Base-by-base conservation (phyloP, 805 yeast genomes). In the Ogataea allantospora region DNA sequence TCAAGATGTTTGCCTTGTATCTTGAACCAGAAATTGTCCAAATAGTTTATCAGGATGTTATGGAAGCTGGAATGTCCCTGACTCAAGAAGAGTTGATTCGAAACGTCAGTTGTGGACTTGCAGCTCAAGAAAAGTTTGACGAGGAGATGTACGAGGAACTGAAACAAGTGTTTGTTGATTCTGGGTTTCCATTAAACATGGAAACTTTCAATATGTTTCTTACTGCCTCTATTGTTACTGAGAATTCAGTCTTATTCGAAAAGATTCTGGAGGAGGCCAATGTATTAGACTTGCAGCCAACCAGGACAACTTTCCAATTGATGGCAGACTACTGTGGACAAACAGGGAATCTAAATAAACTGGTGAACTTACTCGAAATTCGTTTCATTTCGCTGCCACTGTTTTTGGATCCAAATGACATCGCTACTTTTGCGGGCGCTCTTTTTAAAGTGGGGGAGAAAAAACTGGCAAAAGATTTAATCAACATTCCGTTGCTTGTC, bases 341-440 rank as follows among this genome's bases (percentile, higher is more conserved):
- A 11, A 34, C 25, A 2, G 25, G 29, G 7, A 54, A 58, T 30
- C 16, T 43, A 3, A 34, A 33, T 16, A 34, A 22, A 13, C 38
- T 55, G 40, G 22, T 54, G 17, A 55, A 46, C 20, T 23, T 53
- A 13, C 39, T 54, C 38, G 51, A 55, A 27, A 33, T 53, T 8
- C 39, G 54, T n/a, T 29, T 51, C 6, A 16, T 39, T n/a, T 20
- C 36, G 4, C 34, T 43, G 10, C 43, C 46, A 15, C 44, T 37
- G 14, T 40, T 37, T 4, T 27, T 53, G 23, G 44, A 44, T 25
- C 20, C 28, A 2, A 20, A 35, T 12, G 60, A 51, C 25, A 34
- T 44, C 6, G 22, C 41, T 11, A 31, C 33, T n/a, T 24, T 50
- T 6, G 33, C 53, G 14, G 36, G 33, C 3, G 34, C 51, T 11